Evolutionary conservation across 441 rosid genomes (phyloP), one percentile per base, ranked within the genome.

Genomic region (Metrosideros polymorpha): DNA sequence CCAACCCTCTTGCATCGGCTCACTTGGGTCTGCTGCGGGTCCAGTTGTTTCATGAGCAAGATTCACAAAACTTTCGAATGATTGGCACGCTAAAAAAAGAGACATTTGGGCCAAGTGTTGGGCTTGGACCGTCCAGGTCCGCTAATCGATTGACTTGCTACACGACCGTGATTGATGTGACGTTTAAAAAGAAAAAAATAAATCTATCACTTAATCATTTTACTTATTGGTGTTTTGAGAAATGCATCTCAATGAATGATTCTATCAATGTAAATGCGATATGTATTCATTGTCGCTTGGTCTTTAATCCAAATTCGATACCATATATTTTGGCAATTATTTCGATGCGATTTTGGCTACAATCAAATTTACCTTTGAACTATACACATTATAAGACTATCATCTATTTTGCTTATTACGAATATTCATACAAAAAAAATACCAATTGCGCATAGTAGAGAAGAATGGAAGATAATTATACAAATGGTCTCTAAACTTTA

Each of bases 1-100:
- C 0, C 2, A 0, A 3, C 5, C 12, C 14, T 12, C 77, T 9
- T 0, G 0, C 2, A 19, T 35, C 5, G 10, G 14, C 77, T 66
- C 27, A 7, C 27, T 35, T 9, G 12, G 4, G 27, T 19, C 10
- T 18, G 45, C 6, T 8, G n/a, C 0, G 4, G 4, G 32, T n/a
- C 18, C 12, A 15, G 9, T n/a, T 18, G 29, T 6, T 57, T n/a
- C 66, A 57, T 7, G 8, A 57, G 32, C 29, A n/a, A 6, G 8
- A n/a, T 0, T 3, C 15, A n/a, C 0, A 13, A 6, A 9, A 2
- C n/a, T n/a, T 13, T n/a, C 1, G 12, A 56, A 57, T 13, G 9
- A n/a, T 57, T 2, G 19, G 66, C n/a, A 7, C 19, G n/a, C 18
- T n/a, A 9, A 15, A n/a, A n/a, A 57, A 50, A 14, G n/a, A 57